Base-by-base conservation (phyloP, 2,329 filamentous ascomycete genomes). In the Fusarium pseudocircinatum region DNA sequence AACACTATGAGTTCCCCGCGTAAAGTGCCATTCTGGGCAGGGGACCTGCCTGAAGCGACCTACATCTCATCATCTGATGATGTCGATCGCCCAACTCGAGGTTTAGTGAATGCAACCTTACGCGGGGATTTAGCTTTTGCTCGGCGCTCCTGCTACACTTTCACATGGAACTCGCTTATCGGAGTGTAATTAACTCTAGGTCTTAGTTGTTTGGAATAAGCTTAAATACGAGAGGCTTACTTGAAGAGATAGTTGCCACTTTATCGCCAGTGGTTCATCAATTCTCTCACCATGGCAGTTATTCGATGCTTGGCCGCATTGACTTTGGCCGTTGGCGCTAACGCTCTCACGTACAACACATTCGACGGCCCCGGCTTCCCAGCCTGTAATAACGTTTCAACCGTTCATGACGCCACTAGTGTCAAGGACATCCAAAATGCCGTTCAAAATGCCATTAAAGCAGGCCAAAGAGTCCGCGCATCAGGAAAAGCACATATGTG, bases 401-500 rank as follows among this genome's bases (percentile, higher is more conserved):
- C 46, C 0, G 46, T 65, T 2, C 46, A 63, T 1, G 59, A 65
- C 26, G 62, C 62, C 0, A 54, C 39, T 7, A 65, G 59, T 18
- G n/a, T 65, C n/a, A 65, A 46, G 6, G 62, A 65, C n/a, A 65
- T 65, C 2, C 62, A 63, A 34, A 46, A 54, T 11, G 34, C 44
- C 0, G 62, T 65, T 2, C 46, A 63, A 10, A n/a, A 46, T 18
- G 62, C 62, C 12, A 63, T 65, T 13, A 16, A 63, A 0, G 44
- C 46, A 22, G 59, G 62, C 0, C 62, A 54, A 20, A 39, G 28
- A 28, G 34, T 65, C 18, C 46, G 62, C 0, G 62, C 62, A 0
- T 65, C 62, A 0, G 62, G 62, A 16, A 65, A 65, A 18, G 62
- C 62, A 12, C 62, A 65, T 6, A 65, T 65, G 62, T 65, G 62